Percentiles rank a stretch among this genome's conserved stretches.
Evolutionary conservation across 176 grass and related monocot species (phyloP).

Genomic region (Aechmea fasciata): DNA sequence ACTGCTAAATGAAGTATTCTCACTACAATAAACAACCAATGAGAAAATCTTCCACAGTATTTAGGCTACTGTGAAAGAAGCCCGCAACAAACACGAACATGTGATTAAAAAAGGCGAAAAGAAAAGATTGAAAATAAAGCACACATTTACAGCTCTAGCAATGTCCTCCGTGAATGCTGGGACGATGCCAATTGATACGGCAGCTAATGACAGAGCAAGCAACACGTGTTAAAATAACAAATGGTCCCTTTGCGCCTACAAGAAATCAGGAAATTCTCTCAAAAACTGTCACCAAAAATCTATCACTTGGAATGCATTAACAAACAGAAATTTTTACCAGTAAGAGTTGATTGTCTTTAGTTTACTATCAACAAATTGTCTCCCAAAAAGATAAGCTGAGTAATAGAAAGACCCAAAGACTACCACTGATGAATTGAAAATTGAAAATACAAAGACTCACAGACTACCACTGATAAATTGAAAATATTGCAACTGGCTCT

Average conservation of each 20-base stretch:
- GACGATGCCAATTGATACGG: conserved; percentile 53
- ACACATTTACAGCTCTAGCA: conserved; percentile 87
- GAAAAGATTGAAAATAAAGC: conserved; percentile 19
- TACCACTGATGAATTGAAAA: no score
- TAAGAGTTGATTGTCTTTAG: no score
- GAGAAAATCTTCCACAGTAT: no score
- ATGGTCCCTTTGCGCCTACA: conserved; percentile 62
- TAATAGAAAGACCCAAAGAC: no score
- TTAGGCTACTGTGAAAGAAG: no score
- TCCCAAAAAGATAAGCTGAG: no score
- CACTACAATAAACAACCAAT: no score
- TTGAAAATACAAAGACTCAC: no score
- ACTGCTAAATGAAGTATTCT: background rate
- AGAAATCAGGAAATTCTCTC: conserved; percentile 22
- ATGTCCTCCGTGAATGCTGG: conserved; percentile 85
- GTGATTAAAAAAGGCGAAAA: background rate
- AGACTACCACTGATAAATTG: no score
- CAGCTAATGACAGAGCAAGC: conserved; percentile 56
- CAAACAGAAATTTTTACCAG: background rate
- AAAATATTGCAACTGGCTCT: no score
- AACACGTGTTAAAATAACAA: conserved; percentile 46
- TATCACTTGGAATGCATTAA: background rate
- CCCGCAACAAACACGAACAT: no score
- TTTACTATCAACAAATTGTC: no score
- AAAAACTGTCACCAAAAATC: conserved; percentile 9